These are phyloP conservation scores for Talaromyces verruculosus DNA, from an alignment of 2,329 filamentous ascomycete species.

Conservation along the genomic window DNA sequence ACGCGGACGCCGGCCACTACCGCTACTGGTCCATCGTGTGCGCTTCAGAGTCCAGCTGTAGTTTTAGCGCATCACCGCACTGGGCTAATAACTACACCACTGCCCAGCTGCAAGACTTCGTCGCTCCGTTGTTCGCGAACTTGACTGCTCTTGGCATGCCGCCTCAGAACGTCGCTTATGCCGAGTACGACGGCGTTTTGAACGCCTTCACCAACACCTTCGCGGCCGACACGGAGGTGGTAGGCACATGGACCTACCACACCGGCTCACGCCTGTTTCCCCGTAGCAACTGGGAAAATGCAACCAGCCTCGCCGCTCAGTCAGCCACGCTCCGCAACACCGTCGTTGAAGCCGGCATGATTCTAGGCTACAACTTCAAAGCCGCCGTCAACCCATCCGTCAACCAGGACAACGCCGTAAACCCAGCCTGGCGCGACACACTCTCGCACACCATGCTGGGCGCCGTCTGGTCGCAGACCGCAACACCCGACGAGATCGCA, in stretches of 20 bases:
- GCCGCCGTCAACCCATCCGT: constrained; percentile 2
- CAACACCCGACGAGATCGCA: constrained; percentile 38
- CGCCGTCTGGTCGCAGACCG: constrained; percentile 40
- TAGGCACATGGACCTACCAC: background rate
- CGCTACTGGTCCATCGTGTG: constrained; percentile 10
- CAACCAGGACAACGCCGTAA: constrained; percentile 39
- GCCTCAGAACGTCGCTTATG: constrained; percentile 9
- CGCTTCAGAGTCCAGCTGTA: constrained; percentile 12
- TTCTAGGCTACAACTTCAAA: constrained; percentile 12
- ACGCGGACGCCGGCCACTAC: constrained; percentile 13
- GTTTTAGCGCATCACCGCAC: constrained; percentile 3
- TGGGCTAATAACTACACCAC: constrained; percentile 11
- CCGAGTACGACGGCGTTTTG: constrained; percentile 11
- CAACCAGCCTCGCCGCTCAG: constrained; percentile 2
- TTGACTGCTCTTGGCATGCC: constrained; percentile 6
- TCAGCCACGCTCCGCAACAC: constrained; percentile 4
- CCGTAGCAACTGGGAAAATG: constrained; percentile 7
- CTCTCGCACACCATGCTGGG: constrained; percentile 39
- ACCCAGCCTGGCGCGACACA: constrained; percentile 42
- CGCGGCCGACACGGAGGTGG: background rate
- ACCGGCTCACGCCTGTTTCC: constrained; percentile 6
- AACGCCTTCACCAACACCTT: constrained; percentile 10
- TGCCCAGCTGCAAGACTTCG: constrained; percentile 2
- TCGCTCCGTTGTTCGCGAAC: constrained; percentile 11
- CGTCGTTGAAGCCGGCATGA: constrained; percentile 1